phyloP scores from a whole-genome alignment of 768 basidiomycete species.

The Boletus reticulatus region DNA sequence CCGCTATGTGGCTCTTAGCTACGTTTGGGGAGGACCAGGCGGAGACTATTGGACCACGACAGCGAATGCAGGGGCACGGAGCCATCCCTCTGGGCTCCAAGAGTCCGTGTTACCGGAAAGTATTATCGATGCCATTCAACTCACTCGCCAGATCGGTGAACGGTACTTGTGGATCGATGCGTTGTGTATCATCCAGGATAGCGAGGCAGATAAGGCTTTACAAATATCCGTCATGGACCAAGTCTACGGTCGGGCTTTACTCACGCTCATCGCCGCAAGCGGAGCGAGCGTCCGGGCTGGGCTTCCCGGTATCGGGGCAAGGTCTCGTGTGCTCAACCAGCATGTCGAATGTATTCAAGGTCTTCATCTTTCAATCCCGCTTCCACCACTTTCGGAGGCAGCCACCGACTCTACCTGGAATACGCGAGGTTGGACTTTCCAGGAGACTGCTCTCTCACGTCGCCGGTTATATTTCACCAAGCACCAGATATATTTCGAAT shows the following conservation, averaged over 20 bases:
- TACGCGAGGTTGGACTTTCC: conserved; percentile 25
- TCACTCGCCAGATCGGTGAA: conserved; percentile 16
- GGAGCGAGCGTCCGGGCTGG: conserved; percentile 8
- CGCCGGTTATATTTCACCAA: conserved; percentile 22
- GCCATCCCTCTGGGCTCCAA: not conserved
- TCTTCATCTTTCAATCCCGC: conserved; percentile 19
- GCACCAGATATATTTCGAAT: conserved; percentile 23
- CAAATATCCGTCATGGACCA: conserved; percentile 20
- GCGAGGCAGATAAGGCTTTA: conserved; percentile 11
- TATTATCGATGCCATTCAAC: conserved; percentile 18
- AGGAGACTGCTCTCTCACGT: conserved; percentile 19
- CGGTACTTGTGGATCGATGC: conserved; percentile 27
- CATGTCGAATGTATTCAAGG: conserved; percentile 20
- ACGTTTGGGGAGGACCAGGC: conserved; percentile 15
- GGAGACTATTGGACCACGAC: conserved; percentile 6
- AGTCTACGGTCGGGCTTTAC: conserved; percentile 15
- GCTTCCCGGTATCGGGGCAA: conserved; percentile 11
- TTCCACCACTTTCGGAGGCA: conserved; percentile 10
- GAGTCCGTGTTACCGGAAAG: conserved; percentile 7
- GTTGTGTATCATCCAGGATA: conserved; percentile 25
- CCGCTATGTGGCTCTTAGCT: conserved; percentile 17
- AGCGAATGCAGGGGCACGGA: conserved; percentile 3
- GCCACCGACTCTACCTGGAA: conserved; percentile 10
- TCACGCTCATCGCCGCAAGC: conserved; percentile 19
- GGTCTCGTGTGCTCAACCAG: conserved; percentile 14